Evolutionary conservation across 306 rosid species (phyloP), one percentile per base, ranked within the genome.

Genomic region (Prunus persica): DNA sequence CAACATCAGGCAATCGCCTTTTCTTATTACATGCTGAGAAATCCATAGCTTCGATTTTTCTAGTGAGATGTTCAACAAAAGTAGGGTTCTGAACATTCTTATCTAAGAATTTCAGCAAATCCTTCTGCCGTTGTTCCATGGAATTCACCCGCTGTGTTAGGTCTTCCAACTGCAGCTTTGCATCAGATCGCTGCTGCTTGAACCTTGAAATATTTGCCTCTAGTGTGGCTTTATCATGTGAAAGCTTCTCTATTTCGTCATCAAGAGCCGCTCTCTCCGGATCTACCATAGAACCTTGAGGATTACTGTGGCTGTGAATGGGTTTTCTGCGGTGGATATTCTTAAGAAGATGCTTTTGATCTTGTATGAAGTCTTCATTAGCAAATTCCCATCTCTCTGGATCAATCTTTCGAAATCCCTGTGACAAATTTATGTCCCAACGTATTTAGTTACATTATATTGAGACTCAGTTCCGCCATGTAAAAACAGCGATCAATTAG

Each of bases 261-360:
- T 93, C 98, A 71, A 86, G 88, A 61, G 89, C 87, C 69, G 96
- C 92, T 85, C 98, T 86, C 78, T 96, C 99, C 30, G 92, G 87
- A 89, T 96, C 96, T 57, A 78, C 86, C 28, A 47, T 52, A 73
- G 99, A 82, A 70, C 93, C 93, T 38, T 89, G 99, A 76, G 99
- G 97, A 74, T 87, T 80, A 79, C 99, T 96, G 82, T 96, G 99
- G 83, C 99, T 96, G 82, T 96, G 99, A 66, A 96, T 91, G 54
- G 99, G 99, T 85, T 96, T 96, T 84, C 98, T 85, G 43, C 99
- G 97, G 82, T 96, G 91, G 83, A 96, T 96, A 78, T 91, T 87
- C 80, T 92, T 92, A 74, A 96, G 99, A 61, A 91, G 96, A 83
- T 96, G 90, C 86, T 96, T 92, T 80, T 92, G 90, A 80, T 88